Conservation (phyloP, 305 asterid genomes). For the Coffea humblotiana region DNA sequence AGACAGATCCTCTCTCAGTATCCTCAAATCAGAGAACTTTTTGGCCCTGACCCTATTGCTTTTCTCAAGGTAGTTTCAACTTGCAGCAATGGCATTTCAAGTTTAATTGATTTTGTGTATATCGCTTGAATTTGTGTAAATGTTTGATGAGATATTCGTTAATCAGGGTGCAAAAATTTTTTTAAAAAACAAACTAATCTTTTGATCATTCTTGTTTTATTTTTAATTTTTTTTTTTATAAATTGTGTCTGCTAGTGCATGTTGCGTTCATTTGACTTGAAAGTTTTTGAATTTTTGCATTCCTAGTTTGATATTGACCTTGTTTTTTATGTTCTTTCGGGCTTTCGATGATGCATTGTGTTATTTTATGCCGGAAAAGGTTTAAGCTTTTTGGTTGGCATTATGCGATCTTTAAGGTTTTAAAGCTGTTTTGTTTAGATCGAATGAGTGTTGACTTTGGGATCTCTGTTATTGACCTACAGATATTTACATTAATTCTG, state of each 20-base stretch:
- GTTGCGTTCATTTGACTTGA: neutral
- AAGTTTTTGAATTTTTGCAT: neutral
- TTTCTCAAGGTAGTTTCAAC: conserved; percentile 54
- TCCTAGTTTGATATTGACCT: neutral
- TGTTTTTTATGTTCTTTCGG: neutral
- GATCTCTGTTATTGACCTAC: neutral
- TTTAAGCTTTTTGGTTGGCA: conserved; percentile 11
- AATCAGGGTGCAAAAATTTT: conserved; percentile 1
- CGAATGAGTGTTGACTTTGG: neutral
- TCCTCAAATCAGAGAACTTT: conserved; percentile 78
- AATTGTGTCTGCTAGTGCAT: neutral
- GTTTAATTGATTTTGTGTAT: neutral
- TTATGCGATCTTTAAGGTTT: neutral
- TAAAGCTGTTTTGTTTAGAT: neutral
- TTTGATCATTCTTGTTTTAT: neutral
- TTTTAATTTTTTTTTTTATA: neutral
- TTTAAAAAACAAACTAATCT: neutral
- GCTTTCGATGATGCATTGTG: neutral
- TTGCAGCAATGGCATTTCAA: neutral
- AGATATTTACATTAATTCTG: neutral
- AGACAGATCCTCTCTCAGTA: conserved; percentile 80
- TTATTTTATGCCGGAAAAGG: neutral
- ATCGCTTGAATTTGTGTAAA: neutral
- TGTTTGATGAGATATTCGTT: conserved; percentile 11
- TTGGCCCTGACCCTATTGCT: conserved; percentile 92